Evolutionary conservation across 176 grass and related monocot genomes (phyloP).

Genomic region (Aegilops speltoides): DNA sequence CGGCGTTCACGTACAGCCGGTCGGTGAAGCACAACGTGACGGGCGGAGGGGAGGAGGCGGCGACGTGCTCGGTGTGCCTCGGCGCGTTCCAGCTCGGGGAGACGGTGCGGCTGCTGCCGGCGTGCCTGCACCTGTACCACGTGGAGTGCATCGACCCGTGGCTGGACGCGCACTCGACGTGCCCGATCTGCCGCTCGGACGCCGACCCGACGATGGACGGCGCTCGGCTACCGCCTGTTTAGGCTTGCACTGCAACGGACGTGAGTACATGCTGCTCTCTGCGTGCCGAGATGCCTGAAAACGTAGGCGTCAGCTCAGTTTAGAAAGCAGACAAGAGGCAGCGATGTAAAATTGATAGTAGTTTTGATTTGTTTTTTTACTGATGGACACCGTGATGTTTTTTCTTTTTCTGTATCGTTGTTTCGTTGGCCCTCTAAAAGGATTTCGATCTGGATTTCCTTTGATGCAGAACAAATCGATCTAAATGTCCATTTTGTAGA

Average conservation of each 20-base stretch:
- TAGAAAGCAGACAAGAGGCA: background rate
- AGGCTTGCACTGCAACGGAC: background rate
- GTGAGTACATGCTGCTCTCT: background rate
- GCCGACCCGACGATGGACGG: background rate
- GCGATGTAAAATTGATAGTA: background rate
- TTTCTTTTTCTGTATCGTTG: no score
- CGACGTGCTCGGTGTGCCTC: background rate
- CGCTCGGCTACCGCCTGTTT: background rate
- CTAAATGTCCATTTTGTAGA: no score
- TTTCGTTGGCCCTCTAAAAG: no score
- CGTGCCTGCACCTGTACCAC: background rate
- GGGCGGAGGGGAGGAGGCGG: background rate
- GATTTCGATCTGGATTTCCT: no score
- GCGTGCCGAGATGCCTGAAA: background rate
- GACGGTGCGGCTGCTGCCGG: background rate
- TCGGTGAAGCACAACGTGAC: background rate
- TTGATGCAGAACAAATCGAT: no score
- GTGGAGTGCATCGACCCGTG: background rate
- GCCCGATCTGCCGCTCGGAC: background rate
- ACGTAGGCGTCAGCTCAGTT: background rate
- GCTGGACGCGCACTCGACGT: background rate
- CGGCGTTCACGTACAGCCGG: background rate
- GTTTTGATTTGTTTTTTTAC: background rate
- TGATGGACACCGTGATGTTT: background rate
- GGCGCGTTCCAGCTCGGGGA: slow-evolving; percentile 4